Evolutionary conservation across 116 monocot species (phyloP).

Genomic region (Thalassia testudinum): DNA sequence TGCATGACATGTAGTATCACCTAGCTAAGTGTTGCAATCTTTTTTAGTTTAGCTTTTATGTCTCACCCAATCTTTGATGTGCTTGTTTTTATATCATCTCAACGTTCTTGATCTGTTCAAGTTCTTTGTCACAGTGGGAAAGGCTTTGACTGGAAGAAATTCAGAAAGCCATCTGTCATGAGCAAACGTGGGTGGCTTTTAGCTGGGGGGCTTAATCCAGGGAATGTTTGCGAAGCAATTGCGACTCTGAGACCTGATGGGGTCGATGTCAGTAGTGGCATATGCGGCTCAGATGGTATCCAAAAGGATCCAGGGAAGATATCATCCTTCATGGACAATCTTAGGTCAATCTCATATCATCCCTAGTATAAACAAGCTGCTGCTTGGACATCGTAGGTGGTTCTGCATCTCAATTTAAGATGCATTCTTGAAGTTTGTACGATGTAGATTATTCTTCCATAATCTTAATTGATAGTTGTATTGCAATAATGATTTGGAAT

Average conservation of each 20-base stretch:
- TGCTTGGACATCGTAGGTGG: no score
- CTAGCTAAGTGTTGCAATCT: not conserved
- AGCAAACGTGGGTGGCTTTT: slow-evolving; percentile 70
- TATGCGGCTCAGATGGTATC: slow-evolving; percentile 19
- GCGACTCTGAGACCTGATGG: slow-evolving; percentile 48
- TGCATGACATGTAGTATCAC: not conserved
- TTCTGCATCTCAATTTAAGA: no score
- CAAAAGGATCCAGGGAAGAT: slow-evolving; percentile 27
- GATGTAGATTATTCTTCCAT: no score
- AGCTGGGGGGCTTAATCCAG: slow-evolving; percentile 68
- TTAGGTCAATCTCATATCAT: no score
- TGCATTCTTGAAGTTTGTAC: no score
- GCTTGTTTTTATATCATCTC: not conserved
- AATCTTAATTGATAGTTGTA: no score
- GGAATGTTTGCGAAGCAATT: slow-evolving; percentile 48
- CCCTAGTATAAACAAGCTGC: no score
- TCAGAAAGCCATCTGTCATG: slow-evolving; percentile 29
- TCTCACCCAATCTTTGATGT: not conserved
- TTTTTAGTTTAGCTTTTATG: not conserved
- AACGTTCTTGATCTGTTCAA: not conserved
- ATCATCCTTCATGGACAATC: slow-evolving; percentile 41
- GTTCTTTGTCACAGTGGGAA: slow-evolving; percentile 70
- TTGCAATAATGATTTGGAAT: no score
- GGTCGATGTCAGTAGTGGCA: slow-evolving; percentile 85
- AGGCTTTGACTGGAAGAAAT: slow-evolving; percentile 71